Conservation (phyloP, 495 filamentous ascomycete genomes). For the Lepidopterella palustris region DNA sequence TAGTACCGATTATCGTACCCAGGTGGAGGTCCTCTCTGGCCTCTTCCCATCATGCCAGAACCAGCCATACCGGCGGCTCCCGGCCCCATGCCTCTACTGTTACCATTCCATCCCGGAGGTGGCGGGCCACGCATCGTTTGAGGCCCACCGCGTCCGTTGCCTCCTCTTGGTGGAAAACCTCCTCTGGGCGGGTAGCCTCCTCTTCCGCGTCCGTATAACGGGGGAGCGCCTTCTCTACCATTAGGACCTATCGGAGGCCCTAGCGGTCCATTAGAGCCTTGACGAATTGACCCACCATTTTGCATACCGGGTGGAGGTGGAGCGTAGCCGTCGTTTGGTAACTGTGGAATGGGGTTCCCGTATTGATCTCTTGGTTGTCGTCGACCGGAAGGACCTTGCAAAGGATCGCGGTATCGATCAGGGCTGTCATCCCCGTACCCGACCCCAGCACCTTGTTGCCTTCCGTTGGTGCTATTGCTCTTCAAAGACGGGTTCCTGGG, state of each 20-base stretch:
- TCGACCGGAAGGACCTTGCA: slow-evolving; percentile 20
- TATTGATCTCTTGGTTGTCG: slow-evolving; percentile 56
- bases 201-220: slow-evolving; percentile 44
- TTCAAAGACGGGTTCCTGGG: slow-evolving; percentile 45
- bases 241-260: slow-evolving; percentile 2
- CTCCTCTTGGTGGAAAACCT: slow-evolving; percentile 43
- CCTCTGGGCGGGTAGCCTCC: slow-evolving; percentile 36
- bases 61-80: slow-evolving; percentile 32
- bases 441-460: slow-evolving; percentile 4
- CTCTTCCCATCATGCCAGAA: slow-evolving; percentile 42
- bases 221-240: slow-evolving; percentile 36
- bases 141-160: slow-evolving; percentile 26
- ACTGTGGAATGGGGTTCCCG: slow-evolving; percentile 54
- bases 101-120: slow-evolving; percentile 32
- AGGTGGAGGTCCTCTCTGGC: slow-evolving; percentile 52
- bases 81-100: slow-evolving; percentile 33
- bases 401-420: slow-evolving; percentile 17
- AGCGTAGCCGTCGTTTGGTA: slow-evolving; percentile 38
- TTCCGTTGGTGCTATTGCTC: slow-evolving; percentile 24
- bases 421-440: slow-evolving; percentile 7
- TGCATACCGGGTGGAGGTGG: slow-evolving; percentile 44
- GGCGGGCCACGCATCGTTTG: slow-evolving; percentile 28
- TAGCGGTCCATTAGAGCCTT: neutral
- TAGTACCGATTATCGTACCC: slow-evolving; percentile 33
- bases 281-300: neutral